Conservation (phyloP, 331 rosid species). For the Rosa hybrid region DNA sequence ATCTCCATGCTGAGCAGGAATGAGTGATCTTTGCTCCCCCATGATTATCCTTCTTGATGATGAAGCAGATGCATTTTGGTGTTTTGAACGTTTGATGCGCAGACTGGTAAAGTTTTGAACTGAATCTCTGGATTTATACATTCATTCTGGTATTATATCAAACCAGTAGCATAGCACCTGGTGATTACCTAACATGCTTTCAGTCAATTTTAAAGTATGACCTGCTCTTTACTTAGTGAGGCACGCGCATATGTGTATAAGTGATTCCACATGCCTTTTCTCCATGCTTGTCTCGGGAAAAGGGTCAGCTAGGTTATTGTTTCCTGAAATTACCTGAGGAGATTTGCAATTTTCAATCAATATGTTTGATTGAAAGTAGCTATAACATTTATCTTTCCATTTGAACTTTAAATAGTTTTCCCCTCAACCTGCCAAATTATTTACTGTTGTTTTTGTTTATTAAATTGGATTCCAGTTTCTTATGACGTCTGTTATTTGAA, state of each 20-base stretch:
- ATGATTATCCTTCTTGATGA: constrained; percentile 91
- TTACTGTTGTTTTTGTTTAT: background rate
- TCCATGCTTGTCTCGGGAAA: background rate
- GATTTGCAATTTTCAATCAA: constrained; percentile 14
- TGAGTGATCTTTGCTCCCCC: constrained; percentile 99
- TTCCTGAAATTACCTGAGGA: background rate
- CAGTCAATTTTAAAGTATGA: background rate
- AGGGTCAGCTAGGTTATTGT: background rate
- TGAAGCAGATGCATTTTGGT: constrained; percentile 99
- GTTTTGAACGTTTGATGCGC: constrained; percentile 98
- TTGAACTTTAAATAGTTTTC: background rate
- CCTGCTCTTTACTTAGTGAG: background rate
- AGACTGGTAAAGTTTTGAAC: constrained; percentile 66
- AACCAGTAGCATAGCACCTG: background rate
- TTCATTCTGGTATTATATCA: background rate
- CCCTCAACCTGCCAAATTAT: constrained; percentile 17
- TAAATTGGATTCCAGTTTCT: constrained; percentile 40
- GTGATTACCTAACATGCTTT: background rate
- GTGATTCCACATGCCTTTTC: background rate
- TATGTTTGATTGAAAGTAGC: background rate
- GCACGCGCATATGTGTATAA: background rate
- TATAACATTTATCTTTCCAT: background rate
- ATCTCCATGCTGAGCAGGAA: constrained; percentile 63
- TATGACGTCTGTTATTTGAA: constrained; percentile 38
- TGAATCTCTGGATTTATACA: background rate